Percentiles rank a stretch among this genome's conserved stretches.
Evolutionary conservation across 2,329 filamentous ascomycete genomes (phyloP).

Genomic region (Esteya vermicola): DNA sequence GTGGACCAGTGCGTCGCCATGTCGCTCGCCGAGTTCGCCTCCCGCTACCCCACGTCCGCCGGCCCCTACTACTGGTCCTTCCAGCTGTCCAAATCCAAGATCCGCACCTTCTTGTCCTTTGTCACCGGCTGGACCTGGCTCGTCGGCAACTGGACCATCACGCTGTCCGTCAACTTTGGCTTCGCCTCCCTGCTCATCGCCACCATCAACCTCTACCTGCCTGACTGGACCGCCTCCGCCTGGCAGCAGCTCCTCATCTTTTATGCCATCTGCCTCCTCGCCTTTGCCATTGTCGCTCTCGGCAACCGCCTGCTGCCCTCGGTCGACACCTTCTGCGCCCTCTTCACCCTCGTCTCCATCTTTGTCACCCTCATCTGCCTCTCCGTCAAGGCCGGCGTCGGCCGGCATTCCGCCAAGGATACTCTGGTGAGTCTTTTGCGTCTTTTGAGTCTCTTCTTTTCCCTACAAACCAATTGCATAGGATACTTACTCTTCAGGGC

Average conservation of each 20-base stretch:
- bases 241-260: constrained; percentile 7
- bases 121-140: constrained; percentile 65
- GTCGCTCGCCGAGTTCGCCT: constrained; percentile 7
- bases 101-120: constrained; percentile 52
- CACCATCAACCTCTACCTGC: constrained; percentile 41
- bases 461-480: neutral
- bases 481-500: neutral
- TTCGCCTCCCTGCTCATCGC: constrained; percentile 50
- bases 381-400: constrained; percentile 23
- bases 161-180: constrained; percentile 69
- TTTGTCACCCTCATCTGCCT: constrained; percentile 34
- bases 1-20: constrained; percentile 40
- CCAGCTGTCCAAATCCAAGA: constrained; percentile 50
- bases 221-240: constrained; percentile 10
- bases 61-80: constrained; percentile 64
- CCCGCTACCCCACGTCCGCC: constrained; percentile 5
- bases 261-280: constrained; percentile 5
- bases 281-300: constrained; percentile 15
- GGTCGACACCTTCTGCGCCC: constrained; percentile 28
- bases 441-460: no score
- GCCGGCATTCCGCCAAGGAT: neutral
- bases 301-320: constrained; percentile 28
- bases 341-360: constrained; percentile 32
- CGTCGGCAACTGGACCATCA: constrained; percentile 70
- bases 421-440: constrained; percentile 3